Base-by-base conservation (phyloP, 345 rosid species). In the Populus euphratica region DNA sequence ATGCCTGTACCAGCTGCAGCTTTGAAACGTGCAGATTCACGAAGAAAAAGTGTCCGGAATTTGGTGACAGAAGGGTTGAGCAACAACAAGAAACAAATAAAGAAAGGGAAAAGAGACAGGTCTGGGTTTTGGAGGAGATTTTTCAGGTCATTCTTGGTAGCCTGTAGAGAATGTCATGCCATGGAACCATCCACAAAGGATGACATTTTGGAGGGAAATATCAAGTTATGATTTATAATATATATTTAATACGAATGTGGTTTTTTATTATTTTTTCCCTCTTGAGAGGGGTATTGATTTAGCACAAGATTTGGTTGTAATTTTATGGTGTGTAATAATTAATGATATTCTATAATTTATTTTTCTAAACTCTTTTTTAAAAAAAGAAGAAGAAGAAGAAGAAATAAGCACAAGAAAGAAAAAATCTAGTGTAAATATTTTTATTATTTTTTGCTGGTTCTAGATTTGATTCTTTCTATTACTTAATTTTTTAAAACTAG, bases 131-230 rank as follows among this genome's bases (percentile, higher is more conserved):
- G 91, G 77, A 77, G 77, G 85, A 91, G 81, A 76, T 50, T 94
- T 72, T 75, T 94, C 59, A 81, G 83, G 74, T 83, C 84, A 12
- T 83, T 92, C 76, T 75, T 90, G 78, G 81, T 86, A 80, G 89
- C 87, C 69, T 94, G 97, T 75, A 84, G 88, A 77, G 88, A 87
- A 69, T 94, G 96, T 66, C 98, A 94, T 80, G 92, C 98, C 71
- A 91, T 94, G 95, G 98, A 92, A 78, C 85, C 94, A 75, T 76
- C 89, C 21, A 76, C 76, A 70, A 73, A 82, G 69, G 86, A 81
- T 68, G 82, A 82, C 27, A 18, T 69, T 25, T 35, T 67, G 61
- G 56, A 67, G 23, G 44, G 20, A 70, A 64, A 33, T 36, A 56
- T 68, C 35, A 61, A 76, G 27, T 6, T 7, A 31, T 72, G 61